Conservation (phyloP, 176 grass and related monocot genomes). For the Bolboschoenus planiculmis region DNA sequence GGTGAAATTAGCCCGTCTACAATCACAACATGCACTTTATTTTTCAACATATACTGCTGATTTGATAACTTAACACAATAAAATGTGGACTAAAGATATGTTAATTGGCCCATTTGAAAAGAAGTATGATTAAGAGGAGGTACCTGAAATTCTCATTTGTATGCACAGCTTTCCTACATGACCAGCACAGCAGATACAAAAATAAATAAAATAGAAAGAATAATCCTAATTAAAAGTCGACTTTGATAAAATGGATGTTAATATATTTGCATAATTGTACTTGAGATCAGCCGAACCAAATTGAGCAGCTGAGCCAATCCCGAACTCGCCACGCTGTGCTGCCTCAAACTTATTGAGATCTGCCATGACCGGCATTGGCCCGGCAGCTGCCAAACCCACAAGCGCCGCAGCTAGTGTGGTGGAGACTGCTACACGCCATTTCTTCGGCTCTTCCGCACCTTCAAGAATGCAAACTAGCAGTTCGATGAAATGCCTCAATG, state of each 20-base stretch:
- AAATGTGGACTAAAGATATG: not conserved
- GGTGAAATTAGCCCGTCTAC: constrained; percentile 85
- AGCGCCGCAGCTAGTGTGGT: constrained; percentile 56
- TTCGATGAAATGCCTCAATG: constrained; percentile 31
- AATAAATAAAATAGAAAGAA: not conserved
- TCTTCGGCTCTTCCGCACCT: constrained; percentile 29
- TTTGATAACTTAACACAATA: not conserved
- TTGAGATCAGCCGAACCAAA: constrained; percentile 92
- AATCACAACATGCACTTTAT: not conserved
- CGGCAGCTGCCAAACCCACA: constrained; percentile 26
- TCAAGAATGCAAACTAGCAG: not conserved
- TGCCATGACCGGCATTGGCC: constrained; percentile 42
- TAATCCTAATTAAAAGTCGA: not conserved
- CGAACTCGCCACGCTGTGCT: constrained; percentile 73
- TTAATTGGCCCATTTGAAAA: not conserved
- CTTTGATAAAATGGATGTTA: not conserved
- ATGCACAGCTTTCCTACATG: constrained; percentile 65
- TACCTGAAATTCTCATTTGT: constrained; percentile 93
- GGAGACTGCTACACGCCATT: constrained; percentile 56
- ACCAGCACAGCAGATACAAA: constrained; percentile 2
- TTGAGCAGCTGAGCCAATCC: constrained; percentile 91
- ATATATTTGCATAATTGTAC: constrained; percentile 22
- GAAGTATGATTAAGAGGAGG: not conserved
- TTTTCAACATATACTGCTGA: not conserved
- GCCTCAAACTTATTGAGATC: constrained; percentile 94